Percentiles rank a stretch among this genome's conserved stretches.
phyloP scores from a whole-genome alignment of 257 asterid species.

The Parsonsia alboflavescens region DNA sequence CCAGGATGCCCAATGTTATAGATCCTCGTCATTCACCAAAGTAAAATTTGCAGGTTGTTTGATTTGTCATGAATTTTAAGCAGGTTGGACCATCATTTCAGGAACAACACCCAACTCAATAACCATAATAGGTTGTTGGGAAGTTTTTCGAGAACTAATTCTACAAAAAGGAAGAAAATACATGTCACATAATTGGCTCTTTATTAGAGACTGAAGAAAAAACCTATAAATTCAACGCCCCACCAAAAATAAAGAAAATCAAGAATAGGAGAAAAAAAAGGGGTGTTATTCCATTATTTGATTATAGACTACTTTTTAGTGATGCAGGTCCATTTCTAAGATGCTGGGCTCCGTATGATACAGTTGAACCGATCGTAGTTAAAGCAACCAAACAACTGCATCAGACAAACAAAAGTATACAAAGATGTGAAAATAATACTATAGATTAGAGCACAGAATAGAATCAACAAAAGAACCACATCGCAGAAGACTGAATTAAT shows the following conservation, averaged over 20 bases:
- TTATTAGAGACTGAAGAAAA: not conserved
- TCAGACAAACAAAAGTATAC: constrained; percentile 11
- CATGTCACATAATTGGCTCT: not conserved
- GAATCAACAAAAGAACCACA: not conserved
- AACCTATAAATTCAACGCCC: not conserved
- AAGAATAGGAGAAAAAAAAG: too few species aligned
- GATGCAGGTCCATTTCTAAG: constrained; percentile 37
- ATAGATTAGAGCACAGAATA: not conserved
- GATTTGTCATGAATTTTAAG: too few species aligned
- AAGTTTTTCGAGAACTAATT: not conserved
- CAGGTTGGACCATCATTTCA: too few species aligned
- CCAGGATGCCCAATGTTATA: too few species aligned
- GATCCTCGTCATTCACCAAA: too few species aligned
- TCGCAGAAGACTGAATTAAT: not conserved
- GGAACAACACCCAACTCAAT: too few species aligned
- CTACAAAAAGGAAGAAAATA: not conserved
- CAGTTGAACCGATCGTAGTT: constrained; percentile 74
- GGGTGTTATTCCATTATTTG: too few species aligned
- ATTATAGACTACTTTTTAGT: constrained; percentile 8
- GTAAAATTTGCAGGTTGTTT: too few species aligned
- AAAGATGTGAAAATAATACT: not conserved
- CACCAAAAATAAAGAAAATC: not conserved
- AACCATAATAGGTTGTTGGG: too few species aligned
- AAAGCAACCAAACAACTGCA: constrained; percentile 88
- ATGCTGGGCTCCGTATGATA: constrained; percentile 80